Conservation (phyloP, 768 basidiomycete genomes). For the Naganishia friedmannii region DNA sequence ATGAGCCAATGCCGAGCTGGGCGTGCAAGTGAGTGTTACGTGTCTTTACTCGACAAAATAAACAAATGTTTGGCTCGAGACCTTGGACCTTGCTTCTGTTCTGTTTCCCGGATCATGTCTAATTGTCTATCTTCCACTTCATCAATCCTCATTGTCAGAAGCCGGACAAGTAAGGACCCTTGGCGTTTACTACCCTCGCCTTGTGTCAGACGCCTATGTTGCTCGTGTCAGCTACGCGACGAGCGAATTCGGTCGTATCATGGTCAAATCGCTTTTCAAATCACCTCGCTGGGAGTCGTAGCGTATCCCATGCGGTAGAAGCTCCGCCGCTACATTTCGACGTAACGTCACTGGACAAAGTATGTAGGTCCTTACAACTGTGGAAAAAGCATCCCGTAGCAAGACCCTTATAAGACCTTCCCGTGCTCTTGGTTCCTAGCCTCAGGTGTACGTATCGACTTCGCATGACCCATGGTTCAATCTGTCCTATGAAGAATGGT, state of each 20-base stretch:
- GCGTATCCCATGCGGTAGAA: constrained; percentile 5
- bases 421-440: constrained; percentile 31
- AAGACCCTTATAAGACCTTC: too few species aligned
- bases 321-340: background rate
- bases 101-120: too few species aligned
- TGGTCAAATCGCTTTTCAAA: background rate
- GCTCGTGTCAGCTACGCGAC: background rate
- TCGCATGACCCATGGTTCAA: constrained; percentile 85
- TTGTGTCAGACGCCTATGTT: background rate
- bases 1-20: too few species aligned
- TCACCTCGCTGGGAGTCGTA: background rate
- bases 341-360: constrained; percentile 2
- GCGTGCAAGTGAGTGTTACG: too few species aligned
- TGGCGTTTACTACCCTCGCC: background rate
- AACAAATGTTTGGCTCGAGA: too few species aligned
- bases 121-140: too few species aligned
- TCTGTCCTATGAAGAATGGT: constrained; percentile 88
- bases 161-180: too few species aligned
- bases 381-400: too few species aligned
- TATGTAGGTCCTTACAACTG: constrained; percentile 13
- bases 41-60: too few species aligned
- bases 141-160: too few species aligned
- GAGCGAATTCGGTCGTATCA: background rate
- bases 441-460: constrained; percentile 59
- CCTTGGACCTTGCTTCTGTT: too few species aligned